Conservation (phyloP, 768 basidiomycete genomes). For the Russula dissimulans region DNA sequence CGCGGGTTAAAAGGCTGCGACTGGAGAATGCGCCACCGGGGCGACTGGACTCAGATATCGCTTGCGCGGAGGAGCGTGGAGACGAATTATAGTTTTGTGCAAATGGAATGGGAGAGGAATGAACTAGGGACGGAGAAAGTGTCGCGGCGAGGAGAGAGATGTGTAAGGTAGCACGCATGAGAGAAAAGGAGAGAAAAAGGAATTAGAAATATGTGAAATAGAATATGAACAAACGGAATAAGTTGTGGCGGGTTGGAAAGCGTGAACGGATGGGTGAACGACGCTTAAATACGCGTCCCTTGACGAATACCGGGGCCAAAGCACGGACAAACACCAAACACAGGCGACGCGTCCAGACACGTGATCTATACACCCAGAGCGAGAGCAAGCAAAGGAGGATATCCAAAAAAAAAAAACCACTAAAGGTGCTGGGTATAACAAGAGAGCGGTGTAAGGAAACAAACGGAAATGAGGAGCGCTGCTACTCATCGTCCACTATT, state of each 20-base stretch:
- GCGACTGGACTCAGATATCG: slow-evolving; percentile 8
- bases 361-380: not conserved
- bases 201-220: slow-evolving; percentile 10
- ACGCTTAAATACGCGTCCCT: slow-evolving; percentile 13
- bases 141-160: slow-evolving; percentile 20
- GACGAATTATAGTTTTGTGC: slow-evolving; percentile 9
- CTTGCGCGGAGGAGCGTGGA: slow-evolving; percentile 2
- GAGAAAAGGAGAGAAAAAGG: not conserved
- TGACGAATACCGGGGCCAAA: slow-evolving; percentile 5
- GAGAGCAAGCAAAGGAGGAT: no score
- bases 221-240: not conserved
- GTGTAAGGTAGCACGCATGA: slow-evolving; percentile 18
- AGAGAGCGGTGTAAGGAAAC: slow-evolving; percentile 8
- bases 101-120: slow-evolving; percentile 18
- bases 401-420: not conserved
- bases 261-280: not conserved
- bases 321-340: slow-evolving; percentile 18
- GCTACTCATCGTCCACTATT: slow-evolving; percentile 43
- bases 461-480: slow-evolving; percentile 6
- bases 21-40: slow-evolving; percentile 14
- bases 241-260: not conserved
- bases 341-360: slow-evolving; percentile 15
- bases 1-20: slow-evolving; percentile 2
- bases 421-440: slow-evolving; percentile 6
- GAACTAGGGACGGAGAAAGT: slow-evolving; percentile 19